Evolutionary conservation across 305 asterid species (phyloP).

Genomic region (Solanum chacoense): DNA sequence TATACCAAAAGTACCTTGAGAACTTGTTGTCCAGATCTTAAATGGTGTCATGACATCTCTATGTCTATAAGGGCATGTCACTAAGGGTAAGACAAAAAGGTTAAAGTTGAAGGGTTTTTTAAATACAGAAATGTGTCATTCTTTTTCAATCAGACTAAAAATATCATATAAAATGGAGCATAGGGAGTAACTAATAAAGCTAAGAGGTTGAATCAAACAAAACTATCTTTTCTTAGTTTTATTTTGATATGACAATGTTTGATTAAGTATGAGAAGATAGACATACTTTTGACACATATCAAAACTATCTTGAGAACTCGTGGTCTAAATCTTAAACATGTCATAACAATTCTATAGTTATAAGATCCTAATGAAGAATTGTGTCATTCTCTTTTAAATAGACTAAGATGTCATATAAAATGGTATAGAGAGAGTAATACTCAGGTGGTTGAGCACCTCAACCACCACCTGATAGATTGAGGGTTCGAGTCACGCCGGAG

Average conservation of each 20-base stretch:
- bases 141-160: not conserved
- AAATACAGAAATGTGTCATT: not conserved
- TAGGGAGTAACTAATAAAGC: not conserved
- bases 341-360: not conserved
- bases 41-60: not conserved
- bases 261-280: not conserved
- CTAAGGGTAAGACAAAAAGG: not conserved
- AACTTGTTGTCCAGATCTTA: not conserved
- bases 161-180: not conserved
- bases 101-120: not conserved
- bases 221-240: not conserved
- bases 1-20: not conserved
- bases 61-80: not conserved
- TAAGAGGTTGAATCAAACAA: not conserved
- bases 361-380: not conserved
- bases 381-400: not conserved
- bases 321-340: not conserved
- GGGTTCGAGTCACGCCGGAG: not conserved
- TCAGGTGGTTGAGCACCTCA: not conserved
- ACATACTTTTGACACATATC: not conserved
- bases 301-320: not conserved
- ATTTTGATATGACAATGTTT: not conserved
- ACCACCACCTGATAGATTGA: not conserved
- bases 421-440: not conserved
- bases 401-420: not conserved